Evolutionary conservation across 2,329 filamentous ascomycete species (phyloP), one percentile per base, ranked within the genome.

Genomic region (Fusarium pseudograminearum): DNA sequence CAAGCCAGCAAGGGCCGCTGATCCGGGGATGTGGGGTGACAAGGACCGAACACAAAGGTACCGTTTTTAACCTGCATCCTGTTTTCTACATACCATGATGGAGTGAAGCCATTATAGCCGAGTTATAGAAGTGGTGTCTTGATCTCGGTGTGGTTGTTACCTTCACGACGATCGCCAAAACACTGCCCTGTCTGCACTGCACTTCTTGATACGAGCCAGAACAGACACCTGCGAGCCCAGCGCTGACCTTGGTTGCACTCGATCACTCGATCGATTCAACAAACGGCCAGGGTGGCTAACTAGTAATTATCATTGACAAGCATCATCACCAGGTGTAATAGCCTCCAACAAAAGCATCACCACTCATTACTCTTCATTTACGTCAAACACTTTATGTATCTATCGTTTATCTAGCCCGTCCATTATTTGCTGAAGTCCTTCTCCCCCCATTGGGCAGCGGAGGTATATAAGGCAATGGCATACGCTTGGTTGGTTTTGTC

Each of bases 401-500:
- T 63, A 59, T 67, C 28, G 14, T 59, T 65, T 57, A 75, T 75
- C 72, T 69, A 54, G 67, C 58, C 56, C 78, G 74, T 11, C 77
- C 76, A 72, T 71, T 72, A 28, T 72, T 76, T 6, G 73, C 74
- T 36, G 70, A 63, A 26, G 68, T 66, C 44, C 78, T 69, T 44
- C 76, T 76, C 4, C 74, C 76, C 9, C 76, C 76, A 28, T 78
- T 80, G 10, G 75, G 65, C 34, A 80, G 52, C 14, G 73, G 63
- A 4, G 79, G 78, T 22, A 80, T 78, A 20, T 75, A 73, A 16
- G 79, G 78, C 28, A 80, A 61, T 41, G 74, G 78, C 42, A 83
- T 78, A 6, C 80, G 78, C 68, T 82, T 82, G 61, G 81, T 87
- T 81, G 77, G 78, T 10, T 82, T 81, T 31, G 81, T 75, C 48